Conservation (phyloP, 805 yeast species). For the Pichia eremophila region DNA sequence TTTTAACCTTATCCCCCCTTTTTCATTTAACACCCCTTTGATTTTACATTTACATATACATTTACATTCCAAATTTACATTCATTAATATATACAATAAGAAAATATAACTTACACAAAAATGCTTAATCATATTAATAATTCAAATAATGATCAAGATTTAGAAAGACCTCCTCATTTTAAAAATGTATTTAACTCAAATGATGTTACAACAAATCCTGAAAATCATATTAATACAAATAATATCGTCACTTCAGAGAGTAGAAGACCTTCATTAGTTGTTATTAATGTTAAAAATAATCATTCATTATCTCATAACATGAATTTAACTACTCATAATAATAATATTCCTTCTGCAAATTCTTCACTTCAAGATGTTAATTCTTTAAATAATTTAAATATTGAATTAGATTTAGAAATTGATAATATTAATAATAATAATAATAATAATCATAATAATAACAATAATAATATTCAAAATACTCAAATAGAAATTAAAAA, state of each 20-base stretch:
- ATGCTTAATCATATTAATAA: constrained; percentile 31
- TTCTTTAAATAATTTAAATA: background rate
- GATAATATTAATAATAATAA: too few relatives aligned
- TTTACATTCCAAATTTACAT: too few relatives aligned
- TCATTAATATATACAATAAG: too few relatives aligned
- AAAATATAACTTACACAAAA: constrained; percentile 4
- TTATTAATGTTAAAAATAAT: background rate
- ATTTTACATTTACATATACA: too few relatives aligned
- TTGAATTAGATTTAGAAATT: background rate
- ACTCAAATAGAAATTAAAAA: too few relatives aligned
- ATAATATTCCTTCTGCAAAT: background rate
- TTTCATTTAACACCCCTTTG: background rate
- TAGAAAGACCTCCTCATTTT: constrained; percentile 22
- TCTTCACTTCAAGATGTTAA: background rate
- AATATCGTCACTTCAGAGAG: constrained; percentile 18
- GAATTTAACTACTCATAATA: background rate
- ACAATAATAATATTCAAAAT: too few relatives aligned
- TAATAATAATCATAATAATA: too few relatives aligned
- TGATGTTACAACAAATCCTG: constrained; percentile 11
- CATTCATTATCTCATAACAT: background rate
- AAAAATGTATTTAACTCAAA: constrained; percentile 27
- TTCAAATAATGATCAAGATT: constrained; percentile 30
- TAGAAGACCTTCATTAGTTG: constrained; percentile 21
- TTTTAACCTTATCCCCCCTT: background rate
- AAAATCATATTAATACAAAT: constrained; percentile 6